A percentile compares a stretch with the other conserved stretches of the same genome.
These are phyloP conservation scores for Acacia pycnantha DNA, from an alignment of 331 rosid genomes.

Conservation along the genomic window DNA sequence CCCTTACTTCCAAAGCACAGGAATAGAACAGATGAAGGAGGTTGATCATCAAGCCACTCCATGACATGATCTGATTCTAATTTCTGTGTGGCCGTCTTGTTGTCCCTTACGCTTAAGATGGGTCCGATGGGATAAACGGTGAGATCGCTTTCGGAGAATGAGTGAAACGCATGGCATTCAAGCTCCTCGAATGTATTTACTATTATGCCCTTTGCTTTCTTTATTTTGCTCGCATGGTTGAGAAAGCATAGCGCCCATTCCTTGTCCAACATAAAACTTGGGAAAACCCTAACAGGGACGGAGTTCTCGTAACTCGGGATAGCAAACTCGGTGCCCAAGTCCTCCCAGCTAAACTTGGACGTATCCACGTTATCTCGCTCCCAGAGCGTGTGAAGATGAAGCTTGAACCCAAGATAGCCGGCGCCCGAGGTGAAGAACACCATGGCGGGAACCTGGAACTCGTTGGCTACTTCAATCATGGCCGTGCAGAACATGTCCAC, in stretches of 20 bases:
- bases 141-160: neutral
- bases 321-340: neutral
- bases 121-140: slow-evolving; percentile 57
- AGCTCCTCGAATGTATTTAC: slow-evolving; percentile 55
- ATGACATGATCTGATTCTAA: slow-evolving; percentile 4
- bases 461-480: slow-evolving; percentile 36
- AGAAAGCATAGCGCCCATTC: neutral
- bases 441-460: slow-evolving; percentile 44
- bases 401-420: slow-evolving; percentile 32
- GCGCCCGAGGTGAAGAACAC: slow-evolving; percentile 41
- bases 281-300: neutral
- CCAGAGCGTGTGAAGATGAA: slow-evolving; percentile 36
- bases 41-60: slow-evolving; percentile 62
- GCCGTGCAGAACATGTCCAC: slow-evolving; percentile 60
- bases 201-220: slow-evolving; percentile 43
- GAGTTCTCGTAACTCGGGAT: neutral
- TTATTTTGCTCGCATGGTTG: neutral
- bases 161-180: slow-evolving; percentile 35
- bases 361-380: slow-evolving; percentile 17
- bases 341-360: neutral
- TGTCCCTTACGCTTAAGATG: slow-evolving; percentile 4
- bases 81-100: neutral
- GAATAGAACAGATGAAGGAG: slow-evolving; percentile 47
- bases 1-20: slow-evolving; percentile 74
- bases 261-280: neutral